Evolutionary conservation across 371 early-diverging fungal genomes (phyloP).

Genomic region (Rhizopus arrhizus): DNA sequence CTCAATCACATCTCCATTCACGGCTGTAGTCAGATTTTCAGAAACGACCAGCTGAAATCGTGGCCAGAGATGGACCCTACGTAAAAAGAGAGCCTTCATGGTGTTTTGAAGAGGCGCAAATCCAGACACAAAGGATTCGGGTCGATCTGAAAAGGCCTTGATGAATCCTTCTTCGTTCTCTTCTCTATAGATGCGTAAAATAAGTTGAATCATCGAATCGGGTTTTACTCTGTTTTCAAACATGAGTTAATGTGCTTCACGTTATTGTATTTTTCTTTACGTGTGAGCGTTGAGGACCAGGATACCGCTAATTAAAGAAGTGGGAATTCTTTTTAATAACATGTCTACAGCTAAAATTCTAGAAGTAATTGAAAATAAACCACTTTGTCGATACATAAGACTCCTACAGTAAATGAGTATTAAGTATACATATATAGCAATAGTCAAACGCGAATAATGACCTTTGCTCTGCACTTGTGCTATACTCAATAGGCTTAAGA

Average conservation of each 20-base stretch:
- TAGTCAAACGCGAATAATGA: slow-evolving; percentile 2
- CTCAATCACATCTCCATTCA: slow-evolving; percentile 73
- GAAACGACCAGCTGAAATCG: slow-evolving; percentile 78
- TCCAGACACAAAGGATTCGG: slow-evolving; percentile 73
- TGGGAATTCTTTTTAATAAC: slow-evolving; percentile 79
- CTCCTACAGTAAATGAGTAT: slow-evolving; percentile 36
- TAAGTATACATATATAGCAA: neutral
- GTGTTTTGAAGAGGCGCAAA: slow-evolving; percentile 87
- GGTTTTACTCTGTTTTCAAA: slow-evolving; percentile 62
- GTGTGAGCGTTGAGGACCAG: slow-evolving; percentile 83
- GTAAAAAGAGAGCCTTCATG: slow-evolving; percentile 76
- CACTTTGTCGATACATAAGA: slow-evolving; percentile 82
- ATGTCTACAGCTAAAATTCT: slow-evolving; percentile 95
- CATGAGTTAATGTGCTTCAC: neutral
- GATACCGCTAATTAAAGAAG: slow-evolving; percentile 80
- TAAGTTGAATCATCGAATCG: slow-evolving; percentile 86
- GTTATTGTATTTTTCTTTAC: slow-evolving; percentile 2
- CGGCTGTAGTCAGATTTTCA: slow-evolving; percentile 55
- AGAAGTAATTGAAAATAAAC: slow-evolving; percentile 87
- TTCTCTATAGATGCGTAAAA: slow-evolving; percentile 79
- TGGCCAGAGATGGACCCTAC: slow-evolving; percentile 91
- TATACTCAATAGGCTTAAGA: slow-evolving; percentile 62
- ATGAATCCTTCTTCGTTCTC: slow-evolving; percentile 87
- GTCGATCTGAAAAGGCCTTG: slow-evolving; percentile 92
- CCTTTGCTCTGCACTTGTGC: slow-evolving; percentile 67